Evolutionary conservation across 129 eudicot genomes (phyloP), one percentile per base, ranked within the genome.

Genomic region (Lactuca sativa): DNA sequence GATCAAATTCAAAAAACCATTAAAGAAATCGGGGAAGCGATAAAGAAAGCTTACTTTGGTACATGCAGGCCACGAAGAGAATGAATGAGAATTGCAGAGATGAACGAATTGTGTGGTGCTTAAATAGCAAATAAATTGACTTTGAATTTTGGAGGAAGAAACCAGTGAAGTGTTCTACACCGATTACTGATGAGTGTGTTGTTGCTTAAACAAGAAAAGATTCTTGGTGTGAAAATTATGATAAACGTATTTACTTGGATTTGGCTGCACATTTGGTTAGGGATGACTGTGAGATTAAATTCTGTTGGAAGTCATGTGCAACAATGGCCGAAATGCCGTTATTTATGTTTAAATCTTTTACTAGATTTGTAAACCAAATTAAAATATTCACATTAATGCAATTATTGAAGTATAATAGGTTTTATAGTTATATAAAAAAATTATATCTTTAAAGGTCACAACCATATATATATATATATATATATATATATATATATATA

Each of bases 161-260:
- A 74, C 61, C 61, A 66, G 62, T 68, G 70, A 68, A 67, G 56
- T 55, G 58, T 64, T 56, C 38, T 25, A 33, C n/a, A 64, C 52
- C 5, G 57, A 63, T 52, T 33, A 65, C 25, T 56, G 62, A 61
- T 34, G 57, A 73, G 41, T 51, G 41, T 51, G 17, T 0, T 16
- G 30, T 66, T 74, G 73, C 73, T 66, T 74, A 66, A 47, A 66
- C 58, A 51, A 49, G 21, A 11, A 59, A 25, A 47, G 43, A 16
- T 49, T 62, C 4, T 37, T 4, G 37, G 37, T 32, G 36, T 0
- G 11, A 30, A 56, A 11, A 30, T 30, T 14, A 18, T 17, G 21
- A 2, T 4, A 36, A 7, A n/a, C 4, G 7, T 4, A 57, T 8
- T 31, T 9, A 9, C 6, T 52, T 62, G 33, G 64, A 57, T 38